These are phyloP conservation scores for Suillus sp. DNA, from an alignment of 768 basidiomycete genomes.

Conservation along the genomic window DNA sequence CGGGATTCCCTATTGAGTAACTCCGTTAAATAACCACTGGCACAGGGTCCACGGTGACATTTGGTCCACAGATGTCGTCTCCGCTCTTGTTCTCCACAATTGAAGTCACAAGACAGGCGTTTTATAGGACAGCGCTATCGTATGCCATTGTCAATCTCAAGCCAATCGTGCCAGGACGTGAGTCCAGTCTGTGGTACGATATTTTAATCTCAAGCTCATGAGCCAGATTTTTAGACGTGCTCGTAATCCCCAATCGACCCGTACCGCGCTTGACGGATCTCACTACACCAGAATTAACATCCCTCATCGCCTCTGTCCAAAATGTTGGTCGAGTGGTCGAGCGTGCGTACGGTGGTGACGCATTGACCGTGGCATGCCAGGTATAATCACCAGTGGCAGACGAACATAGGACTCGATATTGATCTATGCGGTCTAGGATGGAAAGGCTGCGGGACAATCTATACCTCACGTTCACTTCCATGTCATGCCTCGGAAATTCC, in stretches of 20 bases:
- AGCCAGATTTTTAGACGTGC: conserved; percentile 45
- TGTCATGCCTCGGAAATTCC: conserved; percentile 77
- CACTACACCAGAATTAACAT: conserved; percentile 66
- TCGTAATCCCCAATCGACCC: conserved; percentile 57
- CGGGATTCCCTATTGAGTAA: conserved; percentile 9
- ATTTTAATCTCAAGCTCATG: conserved; percentile 3
- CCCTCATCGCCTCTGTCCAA: conserved; percentile 80
- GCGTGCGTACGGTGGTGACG: conserved; percentile 78
- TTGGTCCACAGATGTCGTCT: conserved; percentile 13
- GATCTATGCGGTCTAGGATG: conserved; percentile 60
- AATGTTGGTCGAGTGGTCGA: conserved; percentile 80
- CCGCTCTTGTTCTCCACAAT: conserved; percentile 73
- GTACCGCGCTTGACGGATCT: conserved; percentile 61
- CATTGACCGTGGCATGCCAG: conserved; percentile 88
- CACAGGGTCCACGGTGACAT: neutral
- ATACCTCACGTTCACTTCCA: conserved; percentile 91
- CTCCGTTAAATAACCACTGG: neutral
- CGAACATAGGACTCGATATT: neutral
- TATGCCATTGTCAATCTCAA: conserved; percentile 94
- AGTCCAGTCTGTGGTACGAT: conserved; percentile 33
- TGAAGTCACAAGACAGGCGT: conserved; percentile 75
- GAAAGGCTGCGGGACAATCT: conserved; percentile 79
- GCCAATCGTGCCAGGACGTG: conserved; percentile 93
- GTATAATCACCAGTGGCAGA: conserved; percentile 42
- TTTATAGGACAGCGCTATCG: conserved; percentile 67